These are phyloP conservation scores for Amanita pseudoporphyria DNA, from an alignment of 768 basidiomycete species.

Conservation along the genomic window DNA sequence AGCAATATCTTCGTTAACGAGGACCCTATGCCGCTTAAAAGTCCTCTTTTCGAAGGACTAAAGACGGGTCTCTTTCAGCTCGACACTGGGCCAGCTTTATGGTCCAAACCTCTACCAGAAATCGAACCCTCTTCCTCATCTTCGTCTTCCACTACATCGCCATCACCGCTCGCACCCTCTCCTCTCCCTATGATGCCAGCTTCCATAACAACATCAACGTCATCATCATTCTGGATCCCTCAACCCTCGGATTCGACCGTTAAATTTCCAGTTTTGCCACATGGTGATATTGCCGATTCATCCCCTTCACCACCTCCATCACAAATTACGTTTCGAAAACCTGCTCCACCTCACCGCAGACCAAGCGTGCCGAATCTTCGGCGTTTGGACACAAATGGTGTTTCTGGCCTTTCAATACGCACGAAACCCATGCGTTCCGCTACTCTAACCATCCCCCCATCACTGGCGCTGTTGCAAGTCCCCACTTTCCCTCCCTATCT, in stretches of 20 bases:
- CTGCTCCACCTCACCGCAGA: slow-evolving; percentile 39
- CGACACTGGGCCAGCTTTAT: slow-evolving; percentile 46
- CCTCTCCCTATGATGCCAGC: slow-evolving; percentile 53
- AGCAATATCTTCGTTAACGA: slow-evolving; percentile 20
- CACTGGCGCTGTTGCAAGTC: slow-evolving; percentile 25
- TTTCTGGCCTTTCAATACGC: slow-evolving; percentile 53
- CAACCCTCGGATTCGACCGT: slow-evolving; percentile 10
- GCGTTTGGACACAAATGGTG: slow-evolving; percentile 49
- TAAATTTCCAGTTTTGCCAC: slow-evolving; percentile 5
- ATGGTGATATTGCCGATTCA: slow-evolving; percentile 27
- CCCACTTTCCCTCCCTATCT: slow-evolving; percentile 52
- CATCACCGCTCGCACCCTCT: slow-evolving; percentile 30
- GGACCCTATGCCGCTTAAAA: slow-evolving; percentile 8
- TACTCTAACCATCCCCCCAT: slow-evolving; percentile 46
- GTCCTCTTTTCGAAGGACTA: slow-evolving; percentile 8
- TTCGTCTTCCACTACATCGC: slow-evolving; percentile 23
- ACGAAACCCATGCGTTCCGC: slow-evolving; percentile 49
- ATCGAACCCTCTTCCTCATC: slow-evolving; percentile 37
- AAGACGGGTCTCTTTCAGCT: slow-evolving; percentile 55
- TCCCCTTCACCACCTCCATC: slow-evolving; percentile 64
- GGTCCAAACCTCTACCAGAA: slow-evolving; percentile 44
- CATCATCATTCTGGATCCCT: slow-evolving; percentile 16
- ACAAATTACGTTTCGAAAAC: slow-evolving; percentile 41
- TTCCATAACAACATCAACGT: slow-evolving; percentile 17
- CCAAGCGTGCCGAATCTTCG: slow-evolving; percentile 59